phyloP scores from a whole-genome alignment of 2,329 filamentous ascomycete species.

The Endoconidiophora laricicola region DNA sequence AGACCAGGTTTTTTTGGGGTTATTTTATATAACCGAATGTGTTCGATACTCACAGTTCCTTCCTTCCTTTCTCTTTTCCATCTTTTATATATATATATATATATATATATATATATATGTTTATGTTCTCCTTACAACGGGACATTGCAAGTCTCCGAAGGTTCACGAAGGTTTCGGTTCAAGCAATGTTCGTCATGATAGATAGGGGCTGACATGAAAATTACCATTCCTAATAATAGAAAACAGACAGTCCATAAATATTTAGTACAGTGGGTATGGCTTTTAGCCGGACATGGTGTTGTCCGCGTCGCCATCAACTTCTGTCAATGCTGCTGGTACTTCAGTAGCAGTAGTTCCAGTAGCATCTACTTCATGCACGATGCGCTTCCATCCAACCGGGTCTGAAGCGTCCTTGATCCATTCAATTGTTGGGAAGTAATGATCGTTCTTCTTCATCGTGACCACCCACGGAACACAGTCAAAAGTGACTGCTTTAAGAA shows the following conservation, averaged over 20 bases:
- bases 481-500: constrained; percentile 91
- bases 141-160: no score
- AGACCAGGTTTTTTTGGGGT: no score
- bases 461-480: constrained; percentile 99
- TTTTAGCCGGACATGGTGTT: constrained; percentile 3
- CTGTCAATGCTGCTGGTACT: no score
- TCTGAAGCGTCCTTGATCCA: constrained; percentile 47
- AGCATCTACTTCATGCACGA: constrained; percentile 23
- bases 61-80: not conserved
- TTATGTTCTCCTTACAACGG: not conserved
- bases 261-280: no score
- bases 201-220: no score
- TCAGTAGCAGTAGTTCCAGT: not conserved
- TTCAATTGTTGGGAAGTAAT: constrained; percentile 67
- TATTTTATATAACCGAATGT: no score
- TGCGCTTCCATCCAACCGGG: constrained; percentile 43
- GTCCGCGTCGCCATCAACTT: not conserved
- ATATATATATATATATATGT: not conserved
- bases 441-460: constrained; percentile 99
- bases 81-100: not conserved
- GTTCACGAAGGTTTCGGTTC: no score
- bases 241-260: no score
- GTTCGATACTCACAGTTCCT: no score
- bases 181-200: no score
- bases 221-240: no score